phyloP scores from a whole-genome alignment of 179 eudicot genomes.

The Spinacia oleracea region DNA sequence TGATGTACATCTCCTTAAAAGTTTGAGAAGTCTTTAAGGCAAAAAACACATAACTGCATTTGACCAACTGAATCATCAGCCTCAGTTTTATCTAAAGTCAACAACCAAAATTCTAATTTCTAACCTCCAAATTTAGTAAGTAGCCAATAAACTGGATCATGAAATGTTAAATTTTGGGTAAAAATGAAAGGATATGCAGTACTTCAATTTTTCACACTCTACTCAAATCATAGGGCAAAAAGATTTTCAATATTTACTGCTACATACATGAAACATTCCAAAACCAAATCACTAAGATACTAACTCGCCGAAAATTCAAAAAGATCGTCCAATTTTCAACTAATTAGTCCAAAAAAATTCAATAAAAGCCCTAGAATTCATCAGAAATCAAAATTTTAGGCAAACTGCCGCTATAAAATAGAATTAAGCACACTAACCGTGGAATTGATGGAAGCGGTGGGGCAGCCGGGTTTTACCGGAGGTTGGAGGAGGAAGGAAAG shows the following conservation, averaged over 20 bases:
- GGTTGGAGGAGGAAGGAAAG: too few species aligned
- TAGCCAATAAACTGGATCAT: neutral
- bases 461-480: too few species aligned
- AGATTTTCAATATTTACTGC: neutral
- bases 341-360: neutral
- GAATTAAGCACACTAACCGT: too few species aligned
- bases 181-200: neutral
- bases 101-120: neutral
- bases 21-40: too few species aligned
- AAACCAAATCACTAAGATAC: neutral
- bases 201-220: neutral
- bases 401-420: too few species aligned
- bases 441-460: too few species aligned
- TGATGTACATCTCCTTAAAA: too few species aligned
- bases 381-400: too few species aligned
- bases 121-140: neutral
- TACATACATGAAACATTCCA: neutral
- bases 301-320: neutral
- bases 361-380: neutral
- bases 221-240: neutral
- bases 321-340: neutral
- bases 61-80: neutral
- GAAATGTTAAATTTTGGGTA: too few species aligned
- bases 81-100: constrained; percentile 2
- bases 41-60: neutral